Percentiles rank a stretch among this genome's conserved stretches.
phyloP scores from a whole-genome alignment of 306 rosid species.

The Mucuna pruriens region DNA sequence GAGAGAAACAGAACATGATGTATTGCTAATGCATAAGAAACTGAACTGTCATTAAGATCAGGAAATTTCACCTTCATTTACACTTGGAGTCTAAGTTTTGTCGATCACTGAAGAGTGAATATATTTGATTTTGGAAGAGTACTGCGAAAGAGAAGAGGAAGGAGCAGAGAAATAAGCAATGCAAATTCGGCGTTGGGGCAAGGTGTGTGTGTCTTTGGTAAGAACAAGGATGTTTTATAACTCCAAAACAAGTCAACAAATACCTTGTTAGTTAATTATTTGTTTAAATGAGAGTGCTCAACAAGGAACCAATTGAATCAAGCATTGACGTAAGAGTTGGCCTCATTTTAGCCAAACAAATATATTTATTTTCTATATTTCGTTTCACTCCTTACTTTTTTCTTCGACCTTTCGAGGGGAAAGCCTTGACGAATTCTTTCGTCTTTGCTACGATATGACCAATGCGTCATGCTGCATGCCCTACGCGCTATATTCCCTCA shows the following conservation, averaged over 20 bases:
- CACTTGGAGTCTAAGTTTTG: slow-evolving; percentile 38
- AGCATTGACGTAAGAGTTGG: neutral
- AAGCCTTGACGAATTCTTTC: neutral
- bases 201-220: slow-evolving; percentile 25
- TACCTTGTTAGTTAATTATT: neutral
- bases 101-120: slow-evolving; percentile 4
- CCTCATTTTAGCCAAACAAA: neutral
- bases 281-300: neutral
- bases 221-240: slow-evolving; percentile 14
- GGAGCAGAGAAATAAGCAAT: slow-evolving; percentile 36
- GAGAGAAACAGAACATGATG: slow-evolving; percentile 24
- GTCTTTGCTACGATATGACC: neutral
- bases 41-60: neutral
- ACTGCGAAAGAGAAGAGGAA: slow-evolving; percentile 7
- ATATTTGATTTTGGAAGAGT: neutral
- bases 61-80: slow-evolving; percentile 78
- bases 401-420: neutral
- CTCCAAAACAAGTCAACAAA: slow-evolving; percentile 43
- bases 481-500: neutral
- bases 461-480: neutral
- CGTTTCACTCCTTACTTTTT: neutral
- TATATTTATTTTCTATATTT: neutral
- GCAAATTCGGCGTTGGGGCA: slow-evolving; percentile 23
- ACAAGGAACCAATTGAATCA: slow-evolving; percentile 41
- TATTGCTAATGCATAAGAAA: slow-evolving; percentile 27